phyloP scores from a whole-genome alignment of 495 filamentous ascomycete genomes.

The Penicillium bovifimosum region DNA sequence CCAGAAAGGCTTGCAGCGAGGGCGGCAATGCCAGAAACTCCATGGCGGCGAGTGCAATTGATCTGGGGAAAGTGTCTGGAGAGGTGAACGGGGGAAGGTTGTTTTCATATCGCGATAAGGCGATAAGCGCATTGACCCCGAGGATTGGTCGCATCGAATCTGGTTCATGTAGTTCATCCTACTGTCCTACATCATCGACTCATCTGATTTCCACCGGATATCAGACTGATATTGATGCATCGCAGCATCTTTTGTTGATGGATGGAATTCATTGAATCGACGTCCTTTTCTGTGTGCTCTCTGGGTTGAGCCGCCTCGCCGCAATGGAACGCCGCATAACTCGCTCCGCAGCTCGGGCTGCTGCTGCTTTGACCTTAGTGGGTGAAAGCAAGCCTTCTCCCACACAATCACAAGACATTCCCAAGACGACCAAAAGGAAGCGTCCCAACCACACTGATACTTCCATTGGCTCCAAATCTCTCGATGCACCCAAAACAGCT shows the following conservation, averaged over 20 bases:
- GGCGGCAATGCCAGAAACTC: conserved; percentile 26
- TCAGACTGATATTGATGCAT: too few species aligned
- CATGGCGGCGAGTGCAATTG: conserved; percentile 25
- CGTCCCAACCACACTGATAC: background rate
- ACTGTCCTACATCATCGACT: too few species aligned
- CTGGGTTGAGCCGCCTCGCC: too few species aligned
- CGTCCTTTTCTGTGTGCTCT: too few species aligned
- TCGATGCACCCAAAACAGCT: background rate
- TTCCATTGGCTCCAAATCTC: background rate
- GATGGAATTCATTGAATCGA: too few species aligned
- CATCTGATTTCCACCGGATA: too few species aligned
- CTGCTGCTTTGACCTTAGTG: conserved; percentile 9
- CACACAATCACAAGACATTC: background rate
- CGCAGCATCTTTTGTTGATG: too few species aligned
- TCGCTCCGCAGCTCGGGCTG: conserved; percentile 18
- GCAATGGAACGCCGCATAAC: conserved; percentile 21
- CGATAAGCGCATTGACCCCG: conserved; percentile 4
- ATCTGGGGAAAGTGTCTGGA: conserved; percentile 3
- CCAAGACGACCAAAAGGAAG: background rate
- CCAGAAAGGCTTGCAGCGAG: conserved; percentile 19
- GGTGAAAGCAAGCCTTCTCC: background rate
- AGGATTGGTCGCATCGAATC: too few species aligned
- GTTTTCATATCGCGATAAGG: conserved; percentile 6
- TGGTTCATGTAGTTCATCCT: too few species aligned
- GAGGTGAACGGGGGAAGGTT: conserved; percentile 6